Conservation (phyloP, 768 basidiomycete species). For the Suillus subalutaceus region DNA sequence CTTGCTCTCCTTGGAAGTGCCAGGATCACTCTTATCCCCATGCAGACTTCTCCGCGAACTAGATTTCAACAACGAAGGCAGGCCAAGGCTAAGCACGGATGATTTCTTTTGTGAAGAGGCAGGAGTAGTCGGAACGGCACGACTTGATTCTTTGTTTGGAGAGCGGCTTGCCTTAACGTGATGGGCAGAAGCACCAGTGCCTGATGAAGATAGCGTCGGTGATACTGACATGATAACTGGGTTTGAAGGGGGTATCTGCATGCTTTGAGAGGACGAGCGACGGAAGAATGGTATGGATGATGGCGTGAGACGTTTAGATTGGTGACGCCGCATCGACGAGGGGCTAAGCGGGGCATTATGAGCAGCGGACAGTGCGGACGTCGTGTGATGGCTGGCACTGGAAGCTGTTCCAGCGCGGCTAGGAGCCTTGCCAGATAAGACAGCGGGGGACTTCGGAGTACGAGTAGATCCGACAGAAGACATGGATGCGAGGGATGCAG, state of each 20-base stretch:
- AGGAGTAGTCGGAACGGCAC: conserved; percentile 56
- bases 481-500: conserved; percentile 73
- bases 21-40: conserved; percentile 48
- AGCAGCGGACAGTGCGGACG: conserved; percentile 54
- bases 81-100: conserved; percentile 77
- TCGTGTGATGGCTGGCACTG: conserved; percentile 71
- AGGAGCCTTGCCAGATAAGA: conserved; percentile 53
- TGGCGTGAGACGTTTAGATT: conserved; percentile 80
- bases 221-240: conserved; percentile 45
- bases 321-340: conserved; percentile 66
- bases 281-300: conserved; percentile 95
- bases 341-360: conserved; percentile 72
- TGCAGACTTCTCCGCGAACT: conserved; percentile 82
- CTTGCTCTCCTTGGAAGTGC: conserved; percentile 48
- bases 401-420: conserved; percentile 79
- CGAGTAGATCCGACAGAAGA: conserved; percentile 73
- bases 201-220: conserved; percentile 55
- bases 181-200: conserved; percentile 41
- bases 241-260: conserved; percentile 61
- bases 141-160: conserved; percentile 55
- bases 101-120: conserved; percentile 75
- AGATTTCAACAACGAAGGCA: conserved; percentile 85
- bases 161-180: conserved; percentile 48
- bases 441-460: conserved; percentile 46
- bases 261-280: conserved; percentile 87